Conservation (phyloP, 495 filamentous ascomycete genomes). For the Talaromyces nanjingensis region DNA sequence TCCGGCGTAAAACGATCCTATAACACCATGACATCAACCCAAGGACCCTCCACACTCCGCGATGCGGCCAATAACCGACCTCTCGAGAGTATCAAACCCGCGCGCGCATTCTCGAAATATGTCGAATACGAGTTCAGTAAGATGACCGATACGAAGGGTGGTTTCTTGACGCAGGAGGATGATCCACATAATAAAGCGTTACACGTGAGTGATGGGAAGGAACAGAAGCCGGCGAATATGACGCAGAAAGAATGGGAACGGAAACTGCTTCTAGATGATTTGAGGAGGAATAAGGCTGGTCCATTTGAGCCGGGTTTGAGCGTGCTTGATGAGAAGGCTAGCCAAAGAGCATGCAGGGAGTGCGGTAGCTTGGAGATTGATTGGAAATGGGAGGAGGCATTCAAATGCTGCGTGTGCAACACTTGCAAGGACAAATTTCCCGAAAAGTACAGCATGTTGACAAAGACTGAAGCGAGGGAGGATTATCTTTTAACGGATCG, state of each 20-base stretch:
- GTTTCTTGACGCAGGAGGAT: constrained; percentile 79
- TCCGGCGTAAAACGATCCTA: constrained; percentile 54
- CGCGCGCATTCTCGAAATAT: constrained; percentile 79
- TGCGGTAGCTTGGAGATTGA: constrained; percentile 83
- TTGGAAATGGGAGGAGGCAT: constrained; percentile 84
- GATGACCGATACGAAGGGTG: constrained; percentile 97
- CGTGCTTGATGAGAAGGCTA: constrained; percentile 52
- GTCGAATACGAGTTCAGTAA: constrained; percentile 96
- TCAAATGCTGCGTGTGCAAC: constrained; percentile 63
- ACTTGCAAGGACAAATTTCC: constrained; percentile 80
- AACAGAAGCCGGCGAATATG: constrained; percentile 80
- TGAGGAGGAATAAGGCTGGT: constrained; percentile 68
- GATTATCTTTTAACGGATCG: constrained; percentile 94
- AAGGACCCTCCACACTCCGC: constrained; percentile 56
- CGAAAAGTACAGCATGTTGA: constrained; percentile 88
- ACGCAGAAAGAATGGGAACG: constrained; percentile 89
- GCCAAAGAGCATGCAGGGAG: constrained; percentile 72
- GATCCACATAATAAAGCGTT: constrained; percentile 82
- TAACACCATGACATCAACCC: constrained; percentile 52
- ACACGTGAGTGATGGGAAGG: constrained; percentile 43
- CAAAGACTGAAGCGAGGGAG: constrained; percentile 92
- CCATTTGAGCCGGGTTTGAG: constrained; percentile 83
- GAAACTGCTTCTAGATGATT: constrained; percentile 58
- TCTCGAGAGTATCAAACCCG: constrained; percentile 57
- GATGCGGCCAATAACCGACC: constrained; percentile 49